Conservation (phyloP, 73 alveolate genomes). For the Symbiodinium pilosum region DNA sequence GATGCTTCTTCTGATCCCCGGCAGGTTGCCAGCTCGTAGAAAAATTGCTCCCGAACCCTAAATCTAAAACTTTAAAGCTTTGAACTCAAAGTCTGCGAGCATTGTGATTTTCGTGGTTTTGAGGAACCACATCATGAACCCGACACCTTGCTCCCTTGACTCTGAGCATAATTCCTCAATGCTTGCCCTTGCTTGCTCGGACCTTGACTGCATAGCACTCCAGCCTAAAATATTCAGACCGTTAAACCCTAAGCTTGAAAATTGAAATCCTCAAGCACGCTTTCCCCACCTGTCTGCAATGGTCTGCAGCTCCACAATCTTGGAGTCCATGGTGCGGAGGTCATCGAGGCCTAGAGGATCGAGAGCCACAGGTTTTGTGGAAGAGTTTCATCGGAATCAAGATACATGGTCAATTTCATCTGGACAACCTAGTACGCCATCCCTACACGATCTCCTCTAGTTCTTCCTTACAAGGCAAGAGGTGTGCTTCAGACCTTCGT, state of each 20-base stretch:
- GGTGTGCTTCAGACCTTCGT: too few relatives aligned
- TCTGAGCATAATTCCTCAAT: background rate
- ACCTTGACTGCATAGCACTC: too few relatives aligned
- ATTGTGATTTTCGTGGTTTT: background rate
- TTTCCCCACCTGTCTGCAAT: conserved; percentile 54
- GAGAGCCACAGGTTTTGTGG: too few relatives aligned
- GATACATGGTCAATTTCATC: too few relatives aligned
- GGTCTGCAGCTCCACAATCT: conserved; percentile 93
- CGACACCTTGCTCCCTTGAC: background rate
- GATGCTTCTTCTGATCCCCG: too few relatives aligned
- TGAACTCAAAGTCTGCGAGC: background rate
- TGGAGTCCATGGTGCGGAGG: conserved; percentile 94
- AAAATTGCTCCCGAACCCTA: background rate
- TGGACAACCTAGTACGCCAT: too few relatives aligned
- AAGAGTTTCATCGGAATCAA: too few relatives aligned
- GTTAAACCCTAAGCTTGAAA: background rate
- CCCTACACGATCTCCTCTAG: too few relatives aligned
- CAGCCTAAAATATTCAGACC: too few relatives aligned
- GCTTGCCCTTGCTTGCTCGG: too few relatives aligned
- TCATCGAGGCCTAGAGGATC: conserved; percentile 87
- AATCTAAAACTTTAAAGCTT: background rate
- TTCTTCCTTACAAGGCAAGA: too few relatives aligned
- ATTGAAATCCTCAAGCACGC: background rate
- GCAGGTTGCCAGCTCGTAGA: too few relatives aligned
- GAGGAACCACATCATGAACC: background rate